phyloP scores from a whole-genome alignment of 345 rosid species.

The Pistacia atlantica region DNA sequence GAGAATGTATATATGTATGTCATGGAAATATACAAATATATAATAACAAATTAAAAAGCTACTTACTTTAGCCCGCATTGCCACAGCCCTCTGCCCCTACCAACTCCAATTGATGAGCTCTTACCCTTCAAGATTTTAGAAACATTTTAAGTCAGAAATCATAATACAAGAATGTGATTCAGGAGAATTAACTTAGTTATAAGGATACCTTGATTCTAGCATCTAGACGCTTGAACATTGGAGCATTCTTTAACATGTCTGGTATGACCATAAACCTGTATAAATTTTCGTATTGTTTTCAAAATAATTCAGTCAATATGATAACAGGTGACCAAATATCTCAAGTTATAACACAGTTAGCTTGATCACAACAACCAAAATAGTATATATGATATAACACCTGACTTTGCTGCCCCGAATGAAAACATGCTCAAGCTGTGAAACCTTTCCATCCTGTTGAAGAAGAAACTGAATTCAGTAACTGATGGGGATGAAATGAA shows the following conservation, averaged over 20 bases:
- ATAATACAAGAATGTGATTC: background rate
- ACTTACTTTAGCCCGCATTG: conserved; percentile 91
- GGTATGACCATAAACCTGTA: conserved; percentile 98
- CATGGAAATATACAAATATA: too few relatives aligned
- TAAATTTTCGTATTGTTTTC: conserved; percentile 16
- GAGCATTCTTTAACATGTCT: conserved; percentile 97
- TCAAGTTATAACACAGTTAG: background rate
- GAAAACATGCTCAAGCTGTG: conserved; percentile 97
- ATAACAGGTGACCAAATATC: background rate
- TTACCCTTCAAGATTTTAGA: conserved; percentile 65
- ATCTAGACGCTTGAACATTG: conserved; percentile 95
- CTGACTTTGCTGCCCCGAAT: conserved; percentile 99
- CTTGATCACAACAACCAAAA: background rate
- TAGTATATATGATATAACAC: conserved; percentile 30
- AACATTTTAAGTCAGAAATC: conserved; percentile 8
- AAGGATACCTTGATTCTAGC: conserved; percentile 70
- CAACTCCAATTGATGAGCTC: conserved; percentile 85
- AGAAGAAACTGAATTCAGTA: background rate
- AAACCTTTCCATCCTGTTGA: conserved; percentile 87
- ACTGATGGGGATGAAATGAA: background rate
- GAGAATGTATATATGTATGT: too few relatives aligned
- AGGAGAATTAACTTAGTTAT: conserved; percentile 5
- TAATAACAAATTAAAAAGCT: too few relatives aligned
- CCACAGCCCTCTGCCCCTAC: conserved; percentile 93
- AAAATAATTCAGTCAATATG: background rate